These are phyloP conservation scores for Phoma herbarum DNA, from an alignment of 2,329 filamentous ascomycete genomes.

Conservation along the genomic window DNA sequence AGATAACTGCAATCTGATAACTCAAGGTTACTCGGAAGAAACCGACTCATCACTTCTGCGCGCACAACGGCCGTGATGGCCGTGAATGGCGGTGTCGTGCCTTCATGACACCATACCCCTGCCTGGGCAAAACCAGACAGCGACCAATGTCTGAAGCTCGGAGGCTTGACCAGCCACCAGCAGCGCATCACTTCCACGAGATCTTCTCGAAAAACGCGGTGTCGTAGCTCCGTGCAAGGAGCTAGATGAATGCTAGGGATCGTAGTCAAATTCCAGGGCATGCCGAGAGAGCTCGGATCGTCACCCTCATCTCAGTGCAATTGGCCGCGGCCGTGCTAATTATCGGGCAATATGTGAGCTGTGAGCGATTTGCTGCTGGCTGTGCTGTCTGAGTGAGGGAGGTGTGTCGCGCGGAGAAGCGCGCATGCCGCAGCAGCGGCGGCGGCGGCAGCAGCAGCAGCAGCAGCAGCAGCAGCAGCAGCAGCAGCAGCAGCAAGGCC, in stretches of 20 bases:
- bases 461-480: constrained; percentile 10
- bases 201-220: constrained; percentile 44
- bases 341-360: constrained; percentile 32
- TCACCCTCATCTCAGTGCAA: constrained; percentile 30
- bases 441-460: constrained; percentile 8
- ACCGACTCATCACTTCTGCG: constrained; percentile 3
- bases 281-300: constrained; percentile 32
- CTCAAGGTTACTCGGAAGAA: constrained; percentile 6
- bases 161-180: constrained; percentile 28
- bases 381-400: constrained; percentile 19
- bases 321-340: constrained; percentile 34
- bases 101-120: constrained; percentile 11
- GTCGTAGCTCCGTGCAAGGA: constrained; percentile 28
- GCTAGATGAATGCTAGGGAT: constrained; percentile 21
- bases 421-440: constrained; percentile 26
- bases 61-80: constrained; percentile 10
- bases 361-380: constrained; percentile 20
- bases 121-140: constrained; percentile 2
- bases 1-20: constrained; percentile 10
- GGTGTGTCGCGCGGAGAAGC: constrained; percentile 29
- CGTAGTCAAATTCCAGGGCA: constrained; percentile 22
- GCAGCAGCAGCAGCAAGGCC: constrained; percentile 11
- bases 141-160: constrained; percentile 10
- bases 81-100: constrained; percentile 22
- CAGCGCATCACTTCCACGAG: constrained; percentile 44